A percentile compares a stretch with the other conserved stretches of the same genome.
Conservation (phyloP, 1,284 basidiomycete genomes). For the Ceratobasidium sp. region DNA sequence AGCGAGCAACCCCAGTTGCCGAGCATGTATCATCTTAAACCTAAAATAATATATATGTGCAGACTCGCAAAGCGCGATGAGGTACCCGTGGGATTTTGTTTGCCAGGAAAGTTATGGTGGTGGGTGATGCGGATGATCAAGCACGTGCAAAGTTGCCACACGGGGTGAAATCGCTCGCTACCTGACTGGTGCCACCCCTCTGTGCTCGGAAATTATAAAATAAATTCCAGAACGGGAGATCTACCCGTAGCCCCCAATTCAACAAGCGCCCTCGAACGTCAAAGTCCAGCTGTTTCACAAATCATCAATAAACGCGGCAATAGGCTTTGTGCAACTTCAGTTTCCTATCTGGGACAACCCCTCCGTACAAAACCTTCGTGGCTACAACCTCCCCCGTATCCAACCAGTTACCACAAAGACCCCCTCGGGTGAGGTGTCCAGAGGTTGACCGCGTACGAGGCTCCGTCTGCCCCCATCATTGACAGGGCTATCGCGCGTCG, state of each 20-base stretch:
- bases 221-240: too few relatives aligned
- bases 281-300: too few relatives aligned
- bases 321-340: background rate
- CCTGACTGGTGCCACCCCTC: too few relatives aligned
- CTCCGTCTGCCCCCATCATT: background rate
- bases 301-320: too few relatives aligned
- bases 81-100: constrained; percentile 11
- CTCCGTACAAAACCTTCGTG: background rate
- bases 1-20: constrained; percentile 38
- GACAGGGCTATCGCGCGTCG: background rate
- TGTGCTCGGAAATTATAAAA: too few relatives aligned
- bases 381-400: background rate
- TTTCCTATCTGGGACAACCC: background rate
- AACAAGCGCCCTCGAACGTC: too few relatives aligned
- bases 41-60: background rate
- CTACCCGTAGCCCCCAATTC: too few relatives aligned
- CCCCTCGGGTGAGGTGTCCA: background rate
- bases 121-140: constrained; percentile 34
- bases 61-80: background rate
- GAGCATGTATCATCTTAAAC: background rate
- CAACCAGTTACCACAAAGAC: background rate
- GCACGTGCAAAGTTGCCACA: constrained; percentile 42
- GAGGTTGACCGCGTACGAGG: background rate
- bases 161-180: constrained; percentile 14
- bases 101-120: background rate